Percentiles rank a stretch among this genome's conserved stretches.
Conservation (phyloP, 495 filamentous ascomycete species). For the Apiosordaria backusii region DNA sequence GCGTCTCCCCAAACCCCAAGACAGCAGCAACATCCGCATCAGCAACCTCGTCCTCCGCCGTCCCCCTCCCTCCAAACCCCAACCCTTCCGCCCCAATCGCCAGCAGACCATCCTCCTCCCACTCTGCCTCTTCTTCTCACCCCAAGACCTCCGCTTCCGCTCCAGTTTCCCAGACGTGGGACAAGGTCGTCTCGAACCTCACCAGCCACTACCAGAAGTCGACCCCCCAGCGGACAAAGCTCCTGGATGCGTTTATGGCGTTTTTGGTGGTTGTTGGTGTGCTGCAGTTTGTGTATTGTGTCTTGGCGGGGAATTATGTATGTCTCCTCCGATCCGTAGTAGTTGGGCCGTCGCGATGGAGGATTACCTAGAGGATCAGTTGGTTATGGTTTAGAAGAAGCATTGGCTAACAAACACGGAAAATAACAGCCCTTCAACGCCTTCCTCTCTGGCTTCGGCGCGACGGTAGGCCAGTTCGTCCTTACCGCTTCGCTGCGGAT, state of each 20-base stretch:
- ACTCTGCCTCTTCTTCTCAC: slow-evolving; percentile 28
- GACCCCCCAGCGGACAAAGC: slow-evolving; percentile 86
- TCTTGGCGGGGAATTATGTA: slow-evolving; percentile 93
- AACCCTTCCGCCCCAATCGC: neutral
- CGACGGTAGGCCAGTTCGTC: slow-evolving; percentile 96
- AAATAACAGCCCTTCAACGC: slow-evolving; percentile 86
- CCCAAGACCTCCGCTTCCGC: slow-evolving; percentile 20
- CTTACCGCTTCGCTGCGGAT: slow-evolving; percentile 84
- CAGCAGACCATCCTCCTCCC: slow-evolving; percentile 2
- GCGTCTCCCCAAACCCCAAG: slow-evolving; percentile 2
- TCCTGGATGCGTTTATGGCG: slow-evolving; percentile 87
- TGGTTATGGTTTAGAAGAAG: too few species aligned
- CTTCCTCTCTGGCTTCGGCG: slow-evolving; percentile 90
- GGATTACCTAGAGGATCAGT: too few species aligned
- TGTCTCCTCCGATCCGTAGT: slow-evolving; percentile 40
- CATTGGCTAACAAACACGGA: neutral
- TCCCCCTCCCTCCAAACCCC: slow-evolving; percentile 7
- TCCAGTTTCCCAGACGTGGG: slow-evolving; percentile 29
- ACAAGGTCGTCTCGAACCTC: slow-evolving; percentile 53
- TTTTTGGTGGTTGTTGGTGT: slow-evolving; percentile 83
- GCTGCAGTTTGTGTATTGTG: slow-evolving; percentile 90
- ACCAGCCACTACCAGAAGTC: slow-evolving; percentile 70
- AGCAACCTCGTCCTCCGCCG: slow-evolving; percentile 21
- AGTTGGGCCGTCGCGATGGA: too few species aligned
- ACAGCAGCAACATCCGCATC: slow-evolving; percentile 19